A percentile compares a stretch with the other conserved stretches of the same genome.
These are phyloP conservation scores for Pseudogymnoascus sp. DNA, from an alignment of 2,329 filamentous ascomycete species.

Conservation along the genomic window DNA sequence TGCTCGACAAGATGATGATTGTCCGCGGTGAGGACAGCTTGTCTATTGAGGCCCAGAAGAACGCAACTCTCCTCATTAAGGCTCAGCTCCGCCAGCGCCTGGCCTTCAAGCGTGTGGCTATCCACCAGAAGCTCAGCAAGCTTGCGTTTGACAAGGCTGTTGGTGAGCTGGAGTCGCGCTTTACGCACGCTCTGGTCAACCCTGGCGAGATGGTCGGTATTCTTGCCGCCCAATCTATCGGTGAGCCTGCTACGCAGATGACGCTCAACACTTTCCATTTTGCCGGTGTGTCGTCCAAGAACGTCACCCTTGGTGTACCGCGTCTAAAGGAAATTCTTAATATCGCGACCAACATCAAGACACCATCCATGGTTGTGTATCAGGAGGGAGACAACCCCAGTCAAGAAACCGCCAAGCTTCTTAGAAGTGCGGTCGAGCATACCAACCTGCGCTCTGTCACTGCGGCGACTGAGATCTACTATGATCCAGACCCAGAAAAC, in stretches of 20 bases:
- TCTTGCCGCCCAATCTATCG: slow-evolving; percentile 93
- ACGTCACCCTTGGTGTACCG: slow-evolving; percentile 96
- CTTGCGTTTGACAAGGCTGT: slow-evolving; percentile 88
- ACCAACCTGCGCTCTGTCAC: slow-evolving; percentile 90
- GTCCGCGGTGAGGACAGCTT: slow-evolving; percentile 79
- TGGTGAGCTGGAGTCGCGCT: slow-evolving; percentile 83
- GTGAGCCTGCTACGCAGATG: slow-evolving; percentile 98
- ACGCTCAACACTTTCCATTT: slow-evolving; percentile 99
- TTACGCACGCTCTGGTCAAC: slow-evolving; percentile 75
- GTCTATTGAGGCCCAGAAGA: slow-evolving; percentile 78
- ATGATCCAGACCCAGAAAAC: slow-evolving; percentile 80
- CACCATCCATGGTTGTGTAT: slow-evolving; percentile 92
- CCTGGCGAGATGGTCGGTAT: slow-evolving; percentile 99
- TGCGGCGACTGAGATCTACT: slow-evolving; percentile 90
- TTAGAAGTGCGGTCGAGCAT: slow-evolving; percentile 88
- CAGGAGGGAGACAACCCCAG: slow-evolving; percentile 57
- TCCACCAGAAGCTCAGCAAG: slow-evolving; percentile 78
- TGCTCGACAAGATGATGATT: slow-evolving; percentile 72
- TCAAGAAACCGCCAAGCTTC: slow-evolving; percentile 73
- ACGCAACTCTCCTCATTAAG: slow-evolving; percentile 87
- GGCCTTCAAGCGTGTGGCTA: slow-evolving; percentile 87
- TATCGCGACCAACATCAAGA: slow-evolving; percentile 96
- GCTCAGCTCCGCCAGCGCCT: slow-evolving; percentile 81
- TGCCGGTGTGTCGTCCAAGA: slow-evolving; percentile 98
- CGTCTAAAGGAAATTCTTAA: slow-evolving; percentile 99